Percentiles rank a stretch among this genome's conserved stretches.
phyloP scores from a whole-genome alignment of 169 alveolate species.

The Plasmodium adleri region DNA sequence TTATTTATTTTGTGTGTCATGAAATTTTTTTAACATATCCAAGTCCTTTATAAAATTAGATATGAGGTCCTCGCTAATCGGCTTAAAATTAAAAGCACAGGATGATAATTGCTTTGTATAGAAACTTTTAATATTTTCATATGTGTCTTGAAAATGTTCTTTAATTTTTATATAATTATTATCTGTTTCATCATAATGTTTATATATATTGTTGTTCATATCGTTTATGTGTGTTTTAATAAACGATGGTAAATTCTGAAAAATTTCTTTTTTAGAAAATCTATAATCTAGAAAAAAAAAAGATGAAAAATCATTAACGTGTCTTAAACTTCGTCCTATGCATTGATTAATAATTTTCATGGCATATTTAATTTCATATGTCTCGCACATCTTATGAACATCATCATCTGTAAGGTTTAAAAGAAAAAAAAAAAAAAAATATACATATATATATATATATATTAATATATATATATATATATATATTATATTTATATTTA shows the following conservation, averaged over 20 bases:
- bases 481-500: not conserved
- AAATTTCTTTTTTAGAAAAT: slow-evolving; percentile 67
- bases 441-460: not conserved
- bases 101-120: not conserved
- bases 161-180: slow-evolving; percentile 9
- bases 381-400: slow-evolving; percentile 42
- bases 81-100: no score
- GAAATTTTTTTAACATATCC: no score
- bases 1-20: no score
- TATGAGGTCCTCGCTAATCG: no score
- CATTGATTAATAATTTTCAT: slow-evolving; percentile 96
- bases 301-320: slow-evolving; percentile 95
- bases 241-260: slow-evolving; percentile 81
- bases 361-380: slow-evolving; percentile 89
- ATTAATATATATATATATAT: not conserved
- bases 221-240: slow-evolving; percentile 49
- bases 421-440: not conserved
- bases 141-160: not conserved
- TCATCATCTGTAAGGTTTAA: not conserved
- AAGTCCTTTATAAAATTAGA: no score
- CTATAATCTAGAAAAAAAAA: slow-evolving; percentile 94
- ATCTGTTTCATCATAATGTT: not conserved
- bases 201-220: not conserved
- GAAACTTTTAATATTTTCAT: not conserved
- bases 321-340: slow-evolving; percentile 98